Evolutionary conservation across 2,329 filamentous ascomycete genomes (phyloP).

Genomic region (Colletotrichum cuscutae): DNA sequence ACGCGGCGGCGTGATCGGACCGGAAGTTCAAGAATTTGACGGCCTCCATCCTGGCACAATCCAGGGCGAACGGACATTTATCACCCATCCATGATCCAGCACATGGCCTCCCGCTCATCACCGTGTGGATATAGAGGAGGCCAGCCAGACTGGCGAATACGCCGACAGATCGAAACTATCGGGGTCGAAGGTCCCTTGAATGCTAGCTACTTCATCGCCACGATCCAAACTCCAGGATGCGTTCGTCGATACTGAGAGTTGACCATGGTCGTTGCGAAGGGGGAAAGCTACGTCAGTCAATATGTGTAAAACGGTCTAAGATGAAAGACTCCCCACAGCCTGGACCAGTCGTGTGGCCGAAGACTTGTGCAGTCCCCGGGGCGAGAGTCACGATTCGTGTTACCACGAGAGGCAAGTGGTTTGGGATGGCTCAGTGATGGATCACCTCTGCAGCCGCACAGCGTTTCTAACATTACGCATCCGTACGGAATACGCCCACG

Average conservation of each 20-base stretch:
- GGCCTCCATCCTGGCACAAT: not conserved
- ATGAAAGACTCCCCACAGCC: constrained; percentile 1
- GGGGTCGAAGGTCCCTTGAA: not conserved
- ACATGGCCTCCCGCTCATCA: not conserved
- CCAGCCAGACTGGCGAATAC: not conserved
- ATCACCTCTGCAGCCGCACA: constrained; percentile 1
- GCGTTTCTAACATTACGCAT: not conserved
- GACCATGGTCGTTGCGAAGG: not conserved
- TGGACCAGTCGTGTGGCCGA: not conserved
- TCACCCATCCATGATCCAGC: not conserved
- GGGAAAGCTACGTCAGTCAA: constrained; percentile 8
- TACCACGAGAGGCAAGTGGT: not conserved
- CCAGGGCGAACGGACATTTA: not conserved
- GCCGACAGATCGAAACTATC: not conserved
- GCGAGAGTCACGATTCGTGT: constrained; percentile 7
- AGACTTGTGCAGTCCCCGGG: not conserved
- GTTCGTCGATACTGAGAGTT: not conserved
- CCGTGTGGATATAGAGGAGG: not conserved
- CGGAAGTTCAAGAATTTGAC: not conserved
- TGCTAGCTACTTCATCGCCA: not conserved
- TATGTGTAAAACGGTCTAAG: constrained; percentile 10
- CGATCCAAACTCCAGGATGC: not conserved
- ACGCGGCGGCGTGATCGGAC: not conserved
- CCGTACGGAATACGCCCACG: not conserved
- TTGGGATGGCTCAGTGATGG: not conserved